phyloP scores from a whole-genome alignment of 345 rosid species.

The Orychophragmus violaceus region DNA sequence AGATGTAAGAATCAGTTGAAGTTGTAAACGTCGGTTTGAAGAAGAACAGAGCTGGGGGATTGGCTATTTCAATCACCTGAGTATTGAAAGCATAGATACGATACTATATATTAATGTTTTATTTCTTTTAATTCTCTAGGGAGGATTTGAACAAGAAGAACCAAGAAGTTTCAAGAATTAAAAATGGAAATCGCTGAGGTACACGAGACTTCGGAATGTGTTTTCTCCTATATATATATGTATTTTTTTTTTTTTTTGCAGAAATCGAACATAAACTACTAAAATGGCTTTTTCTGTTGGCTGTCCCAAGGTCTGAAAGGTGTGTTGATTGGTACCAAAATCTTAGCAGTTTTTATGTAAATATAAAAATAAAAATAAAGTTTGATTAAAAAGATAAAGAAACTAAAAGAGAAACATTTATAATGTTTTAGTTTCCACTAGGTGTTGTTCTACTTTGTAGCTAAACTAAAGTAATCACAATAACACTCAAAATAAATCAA shows the following conservation, averaged over 20 bases:
- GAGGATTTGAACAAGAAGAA: slow-evolving; percentile 8
- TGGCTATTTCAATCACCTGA: not conserved
- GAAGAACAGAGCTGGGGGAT: slow-evolving; percentile 18
- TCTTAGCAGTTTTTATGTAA: not conserved
- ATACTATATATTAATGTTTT: not conserved
- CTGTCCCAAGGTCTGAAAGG: slow-evolving; percentile 29
- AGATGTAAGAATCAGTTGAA: slow-evolving; percentile 20
- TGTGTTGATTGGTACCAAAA: slow-evolving; percentile 17
- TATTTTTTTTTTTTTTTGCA: not conserved
- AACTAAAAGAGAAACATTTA: slow-evolving; percentile 8
- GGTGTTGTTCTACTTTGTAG: not conserved
- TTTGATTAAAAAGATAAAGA: not conserved
- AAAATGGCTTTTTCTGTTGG: slow-evolving; percentile 20
- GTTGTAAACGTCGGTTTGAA: not conserved
- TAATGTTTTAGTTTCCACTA: slow-evolving; percentile 7
- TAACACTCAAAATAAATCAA: not conserved
- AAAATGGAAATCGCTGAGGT: slow-evolving; percentile 4
- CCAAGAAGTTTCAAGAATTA: slow-evolving; percentile 1
- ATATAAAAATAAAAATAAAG: not conserved
- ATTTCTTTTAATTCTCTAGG: not conserved
- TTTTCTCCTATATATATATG: not conserved
- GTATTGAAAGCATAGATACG: not conserved
- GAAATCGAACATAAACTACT: slow-evolving; percentile 19
- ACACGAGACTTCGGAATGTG: slow-evolving; percentile 20
- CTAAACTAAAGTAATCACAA: not conserved